Percentiles rank a stretch among this genome's conserved stretches.
phyloP scores from a whole-genome alignment of 2,329 filamentous ascomycete genomes.

The Phialophora chinensis region DNA sequence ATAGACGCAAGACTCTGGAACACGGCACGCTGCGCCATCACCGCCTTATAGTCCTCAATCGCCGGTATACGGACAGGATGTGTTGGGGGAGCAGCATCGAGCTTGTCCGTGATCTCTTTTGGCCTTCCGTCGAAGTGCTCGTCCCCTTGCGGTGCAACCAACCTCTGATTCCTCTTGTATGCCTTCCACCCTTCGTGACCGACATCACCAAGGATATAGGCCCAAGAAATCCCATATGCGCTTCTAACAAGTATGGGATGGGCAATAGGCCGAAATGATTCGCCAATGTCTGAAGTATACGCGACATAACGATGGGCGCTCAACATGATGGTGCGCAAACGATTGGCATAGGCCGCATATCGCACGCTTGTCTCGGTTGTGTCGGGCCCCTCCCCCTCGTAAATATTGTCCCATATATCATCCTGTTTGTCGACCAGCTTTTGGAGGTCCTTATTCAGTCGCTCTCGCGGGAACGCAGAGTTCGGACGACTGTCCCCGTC shows the following conservation, averaged over 20 bases:
- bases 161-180: constrained; percentile 82
- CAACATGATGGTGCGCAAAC: constrained; percentile 83
- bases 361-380: constrained; percentile 84
- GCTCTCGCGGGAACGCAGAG: constrained; percentile 51
- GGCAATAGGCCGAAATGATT: constrained; percentile 91
- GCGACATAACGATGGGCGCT: constrained; percentile 95
- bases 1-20: constrained; percentile 93
- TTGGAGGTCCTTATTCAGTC: constrained; percentile 62
- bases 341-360: constrained; percentile 89
- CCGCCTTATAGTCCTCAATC: constrained; percentile 85
- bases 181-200: constrained; percentile 93
- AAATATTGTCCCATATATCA: constrained; percentile 76
- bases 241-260: constrained; percentile 80
- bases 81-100: constrained; percentile 41
- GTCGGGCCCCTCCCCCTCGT: constrained; percentile 72
- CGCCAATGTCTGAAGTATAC: constrained; percentile 95
- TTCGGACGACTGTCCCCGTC: constrained; percentile 17
- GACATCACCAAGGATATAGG: constrained; percentile 90
- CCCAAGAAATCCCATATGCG: constrained; percentile 91
- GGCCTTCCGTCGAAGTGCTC: constrained; percentile 27
- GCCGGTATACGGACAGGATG: constrained; percentile 64
- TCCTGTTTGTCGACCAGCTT: constrained; percentile 67
- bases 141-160: constrained; percentile 70
- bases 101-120: constrained; percentile 59
- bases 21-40: constrained; percentile 87